These are phyloP conservation scores for Stephanocyclus meneghinianus DNA, from an alignment of 352 stramenopile species.

Conservation along the genomic window DNA sequence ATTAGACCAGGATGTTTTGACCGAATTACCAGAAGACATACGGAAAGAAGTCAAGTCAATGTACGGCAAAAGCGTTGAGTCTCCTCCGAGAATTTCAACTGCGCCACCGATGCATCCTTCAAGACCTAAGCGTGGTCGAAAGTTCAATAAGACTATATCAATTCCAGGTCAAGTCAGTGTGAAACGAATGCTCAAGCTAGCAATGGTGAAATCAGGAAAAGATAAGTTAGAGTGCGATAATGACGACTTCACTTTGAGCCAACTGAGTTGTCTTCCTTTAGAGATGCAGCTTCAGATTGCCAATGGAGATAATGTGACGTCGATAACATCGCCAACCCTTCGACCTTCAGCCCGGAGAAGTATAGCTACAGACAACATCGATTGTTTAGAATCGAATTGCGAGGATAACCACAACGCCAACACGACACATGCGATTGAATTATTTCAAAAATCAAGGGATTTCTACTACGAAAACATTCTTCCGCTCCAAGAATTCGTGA, in stretches of 20 bases:
- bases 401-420: slow-evolving; percentile 20
- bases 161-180: slow-evolving; percentile 64
- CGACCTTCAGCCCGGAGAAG: slow-evolving; percentile 1
- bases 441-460: slow-evolving; percentile 9
- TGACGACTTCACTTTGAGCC: slow-evolving; percentile 54
- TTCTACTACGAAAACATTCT: slow-evolving; percentile 52
- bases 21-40: slow-evolving; percentile 56
- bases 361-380: no score
- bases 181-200: slow-evolving; percentile 75
- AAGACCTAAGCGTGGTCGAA: slow-evolving; percentile 21
- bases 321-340: slow-evolving; percentile 15
- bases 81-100: slow-evolving; percentile 10
- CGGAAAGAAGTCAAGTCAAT: slow-evolving; percentile 39
- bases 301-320: slow-evolving; percentile 65
- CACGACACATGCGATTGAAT: not conserved
- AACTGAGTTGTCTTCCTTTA: slow-evolving; percentile 69
- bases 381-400: slow-evolving; percentile 13
- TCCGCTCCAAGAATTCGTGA: slow-evolving; percentile 51
- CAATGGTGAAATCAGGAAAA: slow-evolving; percentile 65
- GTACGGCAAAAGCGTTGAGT: slow-evolving; percentile 28
- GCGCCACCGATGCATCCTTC: slow-evolving; percentile 21
- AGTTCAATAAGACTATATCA: slow-evolving; percentile 34
- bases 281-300: slow-evolving; percentile 76
- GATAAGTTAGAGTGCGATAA: slow-evolving; percentile 24
- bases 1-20: slow-evolving; percentile 57